Evolutionary conservation across 148 eudicot genomes (phyloP), one percentile per base, ranked within the genome.

Genomic region (Salicornia ramosissima): DNA sequence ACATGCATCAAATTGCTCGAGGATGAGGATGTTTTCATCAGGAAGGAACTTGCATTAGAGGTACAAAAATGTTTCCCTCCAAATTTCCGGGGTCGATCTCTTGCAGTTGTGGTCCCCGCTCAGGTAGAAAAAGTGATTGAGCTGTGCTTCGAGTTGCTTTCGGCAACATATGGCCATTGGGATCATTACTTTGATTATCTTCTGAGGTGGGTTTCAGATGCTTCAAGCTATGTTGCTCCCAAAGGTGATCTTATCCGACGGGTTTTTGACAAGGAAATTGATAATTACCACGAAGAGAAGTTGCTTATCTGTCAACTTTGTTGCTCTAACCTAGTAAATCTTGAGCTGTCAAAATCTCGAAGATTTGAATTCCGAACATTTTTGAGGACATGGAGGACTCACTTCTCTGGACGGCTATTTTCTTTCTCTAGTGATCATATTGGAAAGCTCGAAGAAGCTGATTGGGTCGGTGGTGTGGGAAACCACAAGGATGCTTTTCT

Each of bases 241-340:
- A 58, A 78, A 53, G 91, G 91, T 55, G 90, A 94, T 76, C 96
- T 88, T 72, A 84, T 94, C 28, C 83, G 89, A 73, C 85, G 83
- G 56, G 96, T 94, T 72, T 94, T 94, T 50, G 99, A 94, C 85
- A 88, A 90, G 81, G 99, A 94, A 80, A 84, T 94, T 24, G 99
- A 94, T 69, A 94, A 94, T 67, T 83, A 88, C 78, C 99, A 94
- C 65, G 97, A 94, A 77, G 99, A 94, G 71, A 90, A 94, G 76
- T 73, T 94, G 66, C 72, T 94, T 34, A 81, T 90, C 13, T 86
- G 96, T 75, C 99, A 94, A 70, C 69, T 90, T n/a, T 88, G 97
- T 70, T 94, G 96, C 71, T 86, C 66, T 55, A 92, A 87, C 57
- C 36, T 90, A 75, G 96, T 87, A 75, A 83, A 73, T 43, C 80